Evolutionary conservation across 208 protist species (phyloP), one percentile per base, ranked within the genome.

Genomic region (Wallacemonas sp.): DNA sequence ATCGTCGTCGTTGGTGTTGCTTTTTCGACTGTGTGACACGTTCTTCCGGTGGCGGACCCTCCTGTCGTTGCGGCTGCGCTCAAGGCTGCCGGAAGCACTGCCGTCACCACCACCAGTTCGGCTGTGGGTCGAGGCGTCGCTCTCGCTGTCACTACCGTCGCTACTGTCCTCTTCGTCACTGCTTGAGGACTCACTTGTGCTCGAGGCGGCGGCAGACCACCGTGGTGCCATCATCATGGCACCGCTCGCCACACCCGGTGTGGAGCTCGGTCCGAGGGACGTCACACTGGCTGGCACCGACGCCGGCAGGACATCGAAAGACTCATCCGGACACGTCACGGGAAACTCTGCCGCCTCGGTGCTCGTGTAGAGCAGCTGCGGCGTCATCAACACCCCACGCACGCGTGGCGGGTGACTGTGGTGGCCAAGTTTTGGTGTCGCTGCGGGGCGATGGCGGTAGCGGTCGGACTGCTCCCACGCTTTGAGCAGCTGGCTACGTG

Each of bases 391-490:
- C 0, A 12, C 41, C 17, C 24, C 41, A n/a, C 24, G 41, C 9
- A 19, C 1, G 10, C 13, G 3, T 6, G 26, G 30, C 6, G 30
- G 30, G 50, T 34, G 30, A 32, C 5, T 4, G 24, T 27, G 26
- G 30, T 39, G 26, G 45, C 22, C 45, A 26, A 53, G 19, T 26
- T 53, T 1, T 19, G 45, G 45, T 26, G 45, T 57, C 29, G 30
- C 30, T 8, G n/a, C 21, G 19, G 68, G 65, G 12, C 63, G 50
- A 34, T 76, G 64, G 4, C 80, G 63, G 48, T 79, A 78, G 46
- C 73, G 71, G 33, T 89, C 83, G 0, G 73, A 68, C 58, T 88
- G 78, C 5, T 71, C 73, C 77, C 80, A 89, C 17, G 87, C 83
- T 21, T 71, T 70, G 38, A 83, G 76, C 62, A 89, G 71, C 32